Base-by-base conservation (phyloP, 257 asterid genomes). In the Solanum chilense region DNA sequence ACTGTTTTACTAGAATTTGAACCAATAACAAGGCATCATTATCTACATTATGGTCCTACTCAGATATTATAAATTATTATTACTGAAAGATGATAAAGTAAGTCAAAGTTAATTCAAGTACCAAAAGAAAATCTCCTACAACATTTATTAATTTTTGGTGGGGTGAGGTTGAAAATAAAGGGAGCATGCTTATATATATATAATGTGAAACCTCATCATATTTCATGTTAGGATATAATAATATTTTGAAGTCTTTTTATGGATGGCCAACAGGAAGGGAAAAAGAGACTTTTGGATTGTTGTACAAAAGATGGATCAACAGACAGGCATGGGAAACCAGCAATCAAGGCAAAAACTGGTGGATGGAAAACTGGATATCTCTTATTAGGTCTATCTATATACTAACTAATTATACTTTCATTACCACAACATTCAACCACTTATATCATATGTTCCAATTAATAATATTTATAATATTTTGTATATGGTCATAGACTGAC, bases 281-380 rank as follows among this genome's bases (percentile, higher is more conserved):
- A 87, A 84, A 91, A 52, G 69, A 89, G 85, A 76, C 89, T 86
- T 87, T 77, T 89, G 60, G 91, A 91, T 44, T 86, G 89, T 76
- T 91, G 92, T 91, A 92, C 96, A 44, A 90, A 90, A 91, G 98
- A 94, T 88, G 98, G 94, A 86, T 89, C 96, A 0, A 73, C 90
- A 13, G 95, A 94, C 87, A 77, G 89, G 85, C 87, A 90, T 64
- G 94, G 94, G 33, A 93, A 92, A 87, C 96, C 98, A 56, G 94
- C 94, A 73, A 88, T 41, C 70, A 93, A 89, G 87, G 90, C 85
- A 23, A 93, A 91, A 92, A 93, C 94, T 14, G 98, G 98, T 78
- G 95, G 98, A 84, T 95, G 98, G 98, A 93, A 90, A 90, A 93
- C 96, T 9, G 98, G 95, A 71, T 89, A 82, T 74, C 86, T 95